phyloP scores from a whole-genome alignment of 1,139 yeast genomes.

The Hansenula lynferdii region DNA sequence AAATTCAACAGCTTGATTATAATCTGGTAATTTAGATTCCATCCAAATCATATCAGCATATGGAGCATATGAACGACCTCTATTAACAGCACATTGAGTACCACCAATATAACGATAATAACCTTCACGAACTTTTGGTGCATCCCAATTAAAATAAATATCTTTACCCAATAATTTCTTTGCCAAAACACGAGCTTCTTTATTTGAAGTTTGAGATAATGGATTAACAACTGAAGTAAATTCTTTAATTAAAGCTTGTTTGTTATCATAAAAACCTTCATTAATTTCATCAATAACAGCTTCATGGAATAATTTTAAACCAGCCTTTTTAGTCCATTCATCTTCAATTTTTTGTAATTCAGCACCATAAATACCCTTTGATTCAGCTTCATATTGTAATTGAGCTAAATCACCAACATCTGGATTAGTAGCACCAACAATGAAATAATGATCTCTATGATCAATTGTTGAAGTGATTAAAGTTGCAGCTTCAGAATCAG shows the following conservation, averaged over 20 bases:
- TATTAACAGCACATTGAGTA: slow-evolving; percentile 94
- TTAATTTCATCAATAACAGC: slow-evolving; percentile 86
- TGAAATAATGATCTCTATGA: slow-evolving; percentile 89
- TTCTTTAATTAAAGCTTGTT: slow-evolving; percentile 57
- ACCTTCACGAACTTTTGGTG: slow-evolving; percentile 95
- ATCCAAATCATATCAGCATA: slow-evolving; percentile 97
- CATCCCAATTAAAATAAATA: slow-evolving; percentile 92
- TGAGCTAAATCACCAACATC: slow-evolving; percentile 61
- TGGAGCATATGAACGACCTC: slow-evolving; percentile 95
- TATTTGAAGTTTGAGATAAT: slow-evolving; percentile 66
- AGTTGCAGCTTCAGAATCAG: slow-evolving; percentile 97
- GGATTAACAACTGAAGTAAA: slow-evolving; percentile 73
- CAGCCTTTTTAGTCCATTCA: slow-evolving; percentile 82
- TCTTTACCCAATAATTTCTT: slow-evolving; percentile 76
- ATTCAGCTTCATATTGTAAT: slow-evolving; percentile 79
- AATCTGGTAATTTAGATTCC: slow-evolving; percentile 97
- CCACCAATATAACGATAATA: slow-evolving; percentile 97
- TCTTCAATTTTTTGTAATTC: slow-evolving; percentile 70
- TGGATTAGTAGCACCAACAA: slow-evolving; percentile 89
- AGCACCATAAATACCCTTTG: slow-evolving; percentile 65
- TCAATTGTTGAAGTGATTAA: slow-evolving; percentile 91
- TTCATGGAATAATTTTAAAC: slow-evolving; percentile 84
- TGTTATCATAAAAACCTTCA: slow-evolving; percentile 52
- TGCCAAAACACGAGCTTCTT: slow-evolving; percentile 79
- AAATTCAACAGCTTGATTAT: slow-evolving; percentile 88